Base-by-base conservation (phyloP, 148 eudicot species). In the Simmondsia chinensis region DNA sequence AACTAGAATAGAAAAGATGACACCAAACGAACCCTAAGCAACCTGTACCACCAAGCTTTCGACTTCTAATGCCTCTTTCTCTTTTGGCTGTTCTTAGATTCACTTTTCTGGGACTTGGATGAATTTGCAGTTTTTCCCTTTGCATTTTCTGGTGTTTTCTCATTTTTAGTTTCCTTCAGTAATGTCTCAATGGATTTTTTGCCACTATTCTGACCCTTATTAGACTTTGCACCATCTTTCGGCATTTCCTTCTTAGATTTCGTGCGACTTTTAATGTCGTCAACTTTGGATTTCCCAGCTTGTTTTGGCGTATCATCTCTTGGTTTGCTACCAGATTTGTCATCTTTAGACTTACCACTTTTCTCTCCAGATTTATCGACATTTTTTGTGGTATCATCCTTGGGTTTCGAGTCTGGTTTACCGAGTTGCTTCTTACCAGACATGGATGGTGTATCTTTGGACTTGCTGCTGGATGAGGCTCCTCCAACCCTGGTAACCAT, bases 381-480 rank as follows among this genome's bases (percentile, higher is more conserved):
- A 36, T 49, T 55, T 66, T 77, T 74, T 31, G 31, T n/a, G 2
- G 46, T 18, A 15, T 72, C 68, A 31, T 70, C 67, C 45, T 51
- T 67, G 7, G 64, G 28, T 50, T 59, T 71, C 23, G 41, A 48
- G 9, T 65, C 70, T 21, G 53, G 31, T 47, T 72, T 78, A 58
- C 46, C 33, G 8, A 8, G 28, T n/a, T n/a, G n/a, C n/a, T n/a
- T n/a, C 23, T 21, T 25, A 24, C 39, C 46, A 24, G 62, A 56
- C 50, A 55, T 63, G 43, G 73, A n/a, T n/a, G n/a, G 48, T 23
- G 60, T 10, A 20, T 57, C 63, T 66, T 73, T 77, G 34, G 54
- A 49, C 54, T 73, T 86, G 66, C n/a, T n/a, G n/a, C 83, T 68
- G 49, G 74, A 70, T 14, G 73, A 62, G 44, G 69, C 60, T 29